Conservation (phyloP, 805 yeast species). For the Pichia scutulata region DNA sequence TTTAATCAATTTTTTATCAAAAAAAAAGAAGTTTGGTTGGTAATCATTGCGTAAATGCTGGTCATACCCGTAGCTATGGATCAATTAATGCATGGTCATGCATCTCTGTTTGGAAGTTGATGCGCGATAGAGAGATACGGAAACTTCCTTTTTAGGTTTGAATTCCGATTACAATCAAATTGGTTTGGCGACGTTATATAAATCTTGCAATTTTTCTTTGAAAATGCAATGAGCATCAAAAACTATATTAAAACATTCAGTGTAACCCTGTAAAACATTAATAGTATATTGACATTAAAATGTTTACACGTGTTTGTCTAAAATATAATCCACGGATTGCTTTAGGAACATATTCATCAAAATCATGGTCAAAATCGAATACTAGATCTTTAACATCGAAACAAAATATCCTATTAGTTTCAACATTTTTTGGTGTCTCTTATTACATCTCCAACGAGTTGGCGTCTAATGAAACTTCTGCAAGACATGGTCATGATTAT, state of each 20-base stretch:
- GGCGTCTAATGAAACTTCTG: neutral
- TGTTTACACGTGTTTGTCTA: neutral
- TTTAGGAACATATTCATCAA: neutral
- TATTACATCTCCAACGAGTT: constrained; percentile 21
- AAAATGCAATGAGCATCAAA: too few species aligned
- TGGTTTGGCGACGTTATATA: too few species aligned
- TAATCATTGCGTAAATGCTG: too few species aligned
- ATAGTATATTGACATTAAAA: neutral
- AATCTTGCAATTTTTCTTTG: neutral
- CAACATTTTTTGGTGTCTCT: constrained; percentile 37
- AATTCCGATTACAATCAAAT: constrained; percentile 45
- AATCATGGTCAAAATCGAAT: neutral
- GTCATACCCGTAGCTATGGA: too few species aligned
- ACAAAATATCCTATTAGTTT: constrained; percentile 40
- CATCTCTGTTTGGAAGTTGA: neutral
- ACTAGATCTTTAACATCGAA: neutral
- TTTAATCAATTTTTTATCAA: too few species aligned
- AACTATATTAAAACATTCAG: too few species aligned
- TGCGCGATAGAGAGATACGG: neutral
- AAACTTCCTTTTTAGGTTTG: neutral
- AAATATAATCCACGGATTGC: neutral
- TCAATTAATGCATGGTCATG: too few species aligned
- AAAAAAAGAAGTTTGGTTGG: too few species aligned
- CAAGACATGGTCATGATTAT: neutral
- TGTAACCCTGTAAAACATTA: too few species aligned